Evolutionary conservation across 805 yeast species (phyloP).

Genomic region (Danielia reshetovae): DNA sequence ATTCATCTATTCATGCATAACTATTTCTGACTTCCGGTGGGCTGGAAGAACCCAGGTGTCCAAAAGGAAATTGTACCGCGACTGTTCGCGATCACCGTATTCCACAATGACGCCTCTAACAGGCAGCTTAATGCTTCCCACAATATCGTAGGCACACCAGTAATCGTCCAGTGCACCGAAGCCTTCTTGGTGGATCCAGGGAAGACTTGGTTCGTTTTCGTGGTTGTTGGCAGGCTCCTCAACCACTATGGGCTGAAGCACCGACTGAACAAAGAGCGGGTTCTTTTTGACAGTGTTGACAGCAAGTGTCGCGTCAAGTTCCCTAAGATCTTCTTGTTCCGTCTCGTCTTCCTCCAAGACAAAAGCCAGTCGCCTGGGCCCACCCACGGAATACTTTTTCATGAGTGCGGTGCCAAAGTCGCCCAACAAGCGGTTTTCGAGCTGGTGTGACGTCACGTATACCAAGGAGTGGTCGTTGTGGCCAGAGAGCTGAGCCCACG

Average conservation of each 20-base stretch:
- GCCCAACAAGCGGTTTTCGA: conserved; percentile 25
- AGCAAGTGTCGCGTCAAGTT: conserved; percentile 9
- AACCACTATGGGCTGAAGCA: conserved; percentile 24
- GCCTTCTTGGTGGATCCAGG: conserved; percentile 20
- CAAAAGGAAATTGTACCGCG: conserved; percentile 15
- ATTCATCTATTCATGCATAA: background rate
- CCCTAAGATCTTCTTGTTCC: conserved; percentile 1
- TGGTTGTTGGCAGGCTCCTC: conserved; percentile 11
- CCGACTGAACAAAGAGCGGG: conserved; percentile 21
- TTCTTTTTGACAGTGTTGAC: conserved; percentile 9
- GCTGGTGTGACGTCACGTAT: conserved; percentile 33
- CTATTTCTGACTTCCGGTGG: background rate
- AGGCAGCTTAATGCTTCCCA: conserved; percentile 21
- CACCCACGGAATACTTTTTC: conserved; percentile 13
- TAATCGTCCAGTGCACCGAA: conserved; percentile 18
- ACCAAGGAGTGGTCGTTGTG: conserved; percentile 21
- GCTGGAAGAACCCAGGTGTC: conserved; percentile 22
- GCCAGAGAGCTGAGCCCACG: conserved; percentile 34
- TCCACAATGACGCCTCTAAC: conserved; percentile 18
- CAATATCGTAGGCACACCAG: conserved; percentile 34
- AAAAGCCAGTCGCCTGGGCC: conserved; percentile 3
- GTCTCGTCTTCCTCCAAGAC: conserved; percentile 1
- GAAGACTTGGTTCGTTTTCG: conserved; percentile 24
- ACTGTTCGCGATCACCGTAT: conserved; percentile 10
- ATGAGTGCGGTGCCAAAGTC: conserved; percentile 15